These are phyloP conservation scores for Hordeum pubiflorum DNA, from an alignment of 202 grass and related monocot genomes.

Conservation along the genomic window DNA sequence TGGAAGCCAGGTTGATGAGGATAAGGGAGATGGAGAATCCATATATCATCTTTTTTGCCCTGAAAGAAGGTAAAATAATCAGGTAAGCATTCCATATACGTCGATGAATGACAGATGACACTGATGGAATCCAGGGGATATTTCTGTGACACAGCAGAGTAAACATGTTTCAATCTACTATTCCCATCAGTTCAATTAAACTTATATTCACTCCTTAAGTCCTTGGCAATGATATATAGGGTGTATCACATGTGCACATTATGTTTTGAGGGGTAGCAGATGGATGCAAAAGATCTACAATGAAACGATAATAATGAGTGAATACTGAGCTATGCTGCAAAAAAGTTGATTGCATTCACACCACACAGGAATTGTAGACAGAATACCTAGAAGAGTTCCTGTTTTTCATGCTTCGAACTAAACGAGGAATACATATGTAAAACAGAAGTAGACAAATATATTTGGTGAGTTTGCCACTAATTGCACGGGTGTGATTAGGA, in stretches of 20 bases:
- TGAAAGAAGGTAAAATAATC: conserved; percentile 28
- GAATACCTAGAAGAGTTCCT: neutral
- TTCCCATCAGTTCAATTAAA: neutral
- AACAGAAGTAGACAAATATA: too few species aligned
- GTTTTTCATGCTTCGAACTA: neutral
- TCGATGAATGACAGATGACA: neutral
- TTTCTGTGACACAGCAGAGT: neutral
- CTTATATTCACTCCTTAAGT: conserved; percentile 8
- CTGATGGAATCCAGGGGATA: neutral
- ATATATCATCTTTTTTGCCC: conserved; percentile 56
- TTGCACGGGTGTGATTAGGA: neutral
- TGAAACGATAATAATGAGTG: neutral
- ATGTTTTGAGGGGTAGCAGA: neutral
- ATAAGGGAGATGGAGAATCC: conserved; percentile 88
- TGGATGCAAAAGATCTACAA: neutral
- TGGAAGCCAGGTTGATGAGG: conserved; percentile 88
- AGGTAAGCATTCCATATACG: neutral
- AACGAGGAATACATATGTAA: too few species aligned
- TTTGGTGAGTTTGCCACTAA: neutral
- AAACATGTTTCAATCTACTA: neutral
- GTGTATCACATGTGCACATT: neutral
- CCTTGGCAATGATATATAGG: neutral
- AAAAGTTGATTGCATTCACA: neutral
- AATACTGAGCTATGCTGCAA: neutral
- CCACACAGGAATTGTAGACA: neutral